Base-by-base conservation (phyloP, 192 early-diverging fungal genomes). In the Phlyctochytrium bullatum region DNA sequence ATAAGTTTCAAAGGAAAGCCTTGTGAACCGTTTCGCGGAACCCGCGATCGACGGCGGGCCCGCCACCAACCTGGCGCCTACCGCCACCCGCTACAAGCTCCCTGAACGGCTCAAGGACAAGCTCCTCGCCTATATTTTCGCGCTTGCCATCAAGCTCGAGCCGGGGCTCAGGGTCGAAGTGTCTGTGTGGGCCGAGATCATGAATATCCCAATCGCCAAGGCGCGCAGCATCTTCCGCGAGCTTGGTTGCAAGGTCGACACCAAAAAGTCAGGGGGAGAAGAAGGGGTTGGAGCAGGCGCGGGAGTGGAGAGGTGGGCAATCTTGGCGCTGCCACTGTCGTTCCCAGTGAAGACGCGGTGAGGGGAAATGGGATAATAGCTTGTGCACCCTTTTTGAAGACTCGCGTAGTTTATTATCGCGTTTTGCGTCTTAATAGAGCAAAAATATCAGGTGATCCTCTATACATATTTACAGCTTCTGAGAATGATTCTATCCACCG, bases 111-210 rank as follows among this genome's bases (percentile, higher is more conserved):
- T 79, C 40, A 86, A 88, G 64, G 91, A 90, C 76, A 91, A 83
- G 75, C 80, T 96, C 3, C 73, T 89, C 14, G 89, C 87, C 65
- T 89, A 92, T 69, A 91, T 93, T 59, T 69, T 91, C 40, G 83
- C 84, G 14, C 73, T 93, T 47, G 82, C 82, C 64, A 75, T 96
- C 66, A 85, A 82, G 10, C 67, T 93, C 1, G 87, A 91, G 68
- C n/a, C n/a, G n/a, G 85, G 88, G 70, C 94, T 83, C 80, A 80
- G 78, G 20, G 64, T 90, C 40, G 83, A 92, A 57, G 78, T 88
- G 0, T 67, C 69, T 1, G 78, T 79, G 2, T 69, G 94, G 50
- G 85, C 88, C 0, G 67, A 73, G 2, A 92, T 94, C 64, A 70
- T 94, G 64, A 66, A 63, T 20, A 61, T 83, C 10, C 3, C 61